These are phyloP conservation scores for Didymella glomerata DNA, from an alignment of 2,329 filamentous ascomycete genomes.

Conservation along the genomic window DNA sequence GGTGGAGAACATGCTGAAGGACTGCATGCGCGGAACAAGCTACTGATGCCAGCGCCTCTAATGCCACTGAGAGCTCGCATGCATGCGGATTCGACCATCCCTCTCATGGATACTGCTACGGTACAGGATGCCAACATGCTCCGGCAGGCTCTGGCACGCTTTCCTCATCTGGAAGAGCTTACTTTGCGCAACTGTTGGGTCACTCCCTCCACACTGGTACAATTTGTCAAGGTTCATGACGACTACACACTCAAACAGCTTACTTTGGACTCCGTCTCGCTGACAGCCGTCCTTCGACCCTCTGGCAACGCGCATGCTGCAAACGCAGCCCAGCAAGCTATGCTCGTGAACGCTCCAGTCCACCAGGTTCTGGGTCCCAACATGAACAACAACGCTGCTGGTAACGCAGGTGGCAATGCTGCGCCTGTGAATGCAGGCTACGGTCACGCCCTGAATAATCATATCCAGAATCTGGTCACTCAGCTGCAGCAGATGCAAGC, in stretches of 20 bases:
- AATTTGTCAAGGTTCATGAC: constrained; percentile 61
- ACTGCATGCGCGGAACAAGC: constrained; percentile 67
- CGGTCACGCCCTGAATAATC: constrained; percentile 20
- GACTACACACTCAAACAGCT: constrained; percentile 61
- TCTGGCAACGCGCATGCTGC: constrained; percentile 15
- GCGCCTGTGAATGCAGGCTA: constrained; percentile 4
- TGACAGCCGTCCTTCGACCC: constrained; percentile 54
- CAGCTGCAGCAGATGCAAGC: constrained; percentile 37
- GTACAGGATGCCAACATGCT: constrained; percentile 24
- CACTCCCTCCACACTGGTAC: constrained; percentile 64
- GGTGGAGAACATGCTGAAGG: constrained; percentile 73
- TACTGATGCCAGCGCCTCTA: constrained; percentile 70
- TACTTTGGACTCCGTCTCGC: constrained; percentile 70
- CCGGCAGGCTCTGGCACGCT: constrained; percentile 53
- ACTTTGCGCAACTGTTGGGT: constrained; percentile 75
- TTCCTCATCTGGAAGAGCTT: constrained; percentile 67
- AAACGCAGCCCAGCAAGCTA: constrained; percentile 1
- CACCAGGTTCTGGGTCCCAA: constrained; percentile 3
- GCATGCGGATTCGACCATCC: constrained; percentile 3
- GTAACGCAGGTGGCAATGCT: constrained; percentile 18
- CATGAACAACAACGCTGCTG: constrained; percentile 26
- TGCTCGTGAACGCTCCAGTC: constrained; percentile 8
- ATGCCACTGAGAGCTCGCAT: constrained; percentile 31
- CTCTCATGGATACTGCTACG: constrained; percentile 3
- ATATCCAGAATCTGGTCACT: constrained; percentile 29